These are phyloP conservation scores for Wallacemonas sp. DNA, from an alignment of 208 protist genomes.

Conservation along the genomic window DNA sequence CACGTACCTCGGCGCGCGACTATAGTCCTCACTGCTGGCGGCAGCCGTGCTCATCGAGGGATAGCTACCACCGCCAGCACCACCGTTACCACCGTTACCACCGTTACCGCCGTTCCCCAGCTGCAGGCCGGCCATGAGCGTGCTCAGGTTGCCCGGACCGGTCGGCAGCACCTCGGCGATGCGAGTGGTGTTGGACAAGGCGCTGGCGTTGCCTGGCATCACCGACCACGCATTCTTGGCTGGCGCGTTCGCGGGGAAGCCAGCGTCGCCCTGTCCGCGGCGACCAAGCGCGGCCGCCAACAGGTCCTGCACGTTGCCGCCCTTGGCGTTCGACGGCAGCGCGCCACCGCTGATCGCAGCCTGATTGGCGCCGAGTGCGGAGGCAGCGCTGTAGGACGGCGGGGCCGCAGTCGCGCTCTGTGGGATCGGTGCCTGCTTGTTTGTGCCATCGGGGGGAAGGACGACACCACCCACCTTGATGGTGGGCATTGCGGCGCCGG, in stretches of 20 bases:
- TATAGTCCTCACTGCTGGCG: background rate
- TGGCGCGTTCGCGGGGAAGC: background rate
- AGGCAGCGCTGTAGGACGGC: background rate
- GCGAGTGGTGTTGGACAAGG: too few relatives aligned
- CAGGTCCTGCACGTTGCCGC: slow-evolving; percentile 14
- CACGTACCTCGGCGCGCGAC: background rate
- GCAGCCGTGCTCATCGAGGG: background rate
- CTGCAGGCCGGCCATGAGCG: background rate
- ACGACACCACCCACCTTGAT: slow-evolving; percentile 13
- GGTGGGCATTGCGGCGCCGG: background rate
- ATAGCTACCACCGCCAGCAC: background rate
- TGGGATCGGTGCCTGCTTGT: background rate
- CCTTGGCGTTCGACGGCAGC: background rate
- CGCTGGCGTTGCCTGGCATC: background rate
- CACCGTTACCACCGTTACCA: background rate
- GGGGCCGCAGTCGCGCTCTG: slow-evolving; percentile 7
- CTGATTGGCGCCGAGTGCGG: background rate
- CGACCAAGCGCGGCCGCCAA: background rate
- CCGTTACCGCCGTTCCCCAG: background rate
- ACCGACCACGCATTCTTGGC: background rate
- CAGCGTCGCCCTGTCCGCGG: background rate
- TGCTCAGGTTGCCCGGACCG: background rate
- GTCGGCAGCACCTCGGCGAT: background rate
- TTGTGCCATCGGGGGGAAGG: background rate
- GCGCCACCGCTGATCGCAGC: background rate